Base-by-base conservation (phyloP, 2,329 filamentous ascomycete genomes). In the Fonsecaea multimorphosa region DNA sequence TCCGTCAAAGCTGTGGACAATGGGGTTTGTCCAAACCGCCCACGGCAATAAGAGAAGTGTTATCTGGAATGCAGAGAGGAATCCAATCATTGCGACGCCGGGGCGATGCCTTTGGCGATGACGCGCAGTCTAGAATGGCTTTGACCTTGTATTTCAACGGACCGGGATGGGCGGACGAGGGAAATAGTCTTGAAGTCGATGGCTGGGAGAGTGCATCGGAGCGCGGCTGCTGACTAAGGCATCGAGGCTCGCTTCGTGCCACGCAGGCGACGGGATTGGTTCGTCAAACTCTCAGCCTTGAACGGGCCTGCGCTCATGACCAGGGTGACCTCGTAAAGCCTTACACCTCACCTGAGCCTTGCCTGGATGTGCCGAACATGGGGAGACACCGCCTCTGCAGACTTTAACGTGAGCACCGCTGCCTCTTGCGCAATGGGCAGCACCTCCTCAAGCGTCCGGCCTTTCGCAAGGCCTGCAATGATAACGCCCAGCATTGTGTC, bases 401-500 rank as follows among this genome's bases (percentile, higher is more conserved):
- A 92, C 76, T 86, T 89, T 73, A 99, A 79, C 14, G 92, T 95
- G 79, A 92, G 78, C 0, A 91, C 86, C 2, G 93, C 93, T 2
- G 90, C 94, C 73, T 84, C 85, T 79, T 98, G 95, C 32, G 93
- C 94, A 38, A 95, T 78, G 64, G 88, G 83, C n/a, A 99, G 82
- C 61, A 95, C 77, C 54, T 89, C 84, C 67, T 87, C 84, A 14
- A 88, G 75, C 4, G 49, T 52, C n/a, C 44, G 56, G 0, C 84
- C 84, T 72, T 83, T 85, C 0, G 88, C 88, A 70, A 98, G 76
- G 0, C 91, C 92, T 1, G 92, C 90, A n/a, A 97, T 81, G 63
- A 97, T 72, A 14, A 93, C 90, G 0, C 94, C 95, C 8, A 96
- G 82, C 76, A 98, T 93, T 0, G 95, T 97, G 78, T 99, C 95